Base-by-base conservation (phyloP, 805 yeast species). In the Saturnispora sanitii region DNA sequence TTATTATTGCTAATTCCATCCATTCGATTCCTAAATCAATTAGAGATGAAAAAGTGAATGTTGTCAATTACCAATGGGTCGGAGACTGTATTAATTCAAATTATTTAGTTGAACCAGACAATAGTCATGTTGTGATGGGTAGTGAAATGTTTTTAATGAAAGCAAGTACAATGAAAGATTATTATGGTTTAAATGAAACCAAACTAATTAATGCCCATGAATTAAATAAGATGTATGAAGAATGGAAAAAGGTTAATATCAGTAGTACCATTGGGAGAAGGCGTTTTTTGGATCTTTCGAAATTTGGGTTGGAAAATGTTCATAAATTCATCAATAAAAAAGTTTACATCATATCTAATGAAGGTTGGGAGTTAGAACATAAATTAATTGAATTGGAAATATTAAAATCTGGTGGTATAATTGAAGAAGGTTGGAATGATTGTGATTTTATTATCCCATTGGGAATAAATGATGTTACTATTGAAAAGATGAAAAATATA, bases 51-150 rank as follows among this genome's bases (percentile, higher is more conserved):
- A 43, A 56, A 15, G 73, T 68, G 49, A 83, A 79, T 50, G 64
- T 90, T 0, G 53, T 86, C 6, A 67, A 60, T 38, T 86, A 94
- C 1, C 55, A 61, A 23, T 90, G 95, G 95, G 55, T 85, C 5
- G 64, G 75, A 34, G 88, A 83, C 48, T 77, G 92, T 49, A 60
- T 83, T 2, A 51, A 56, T 15, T 54, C 62, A 12, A 50, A 56
- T 1, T 38, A 49, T 2, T 35, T 76, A 2, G 56, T 84, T 0
- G 68, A 67, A 2, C 48, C 82, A 6, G 94, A 83, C 48, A 82
- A 84, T 1, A 52, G 56, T 17, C 80, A 84, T 50, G 63, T 79
- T 29, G 69, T 71, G 20, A 7, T 23, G 2, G 46, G 43, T 1
- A 39, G 30, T n/a, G 40, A 35, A 23, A 31, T 28, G 2, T 16